Evolutionary conservation across 2,329 filamentous ascomycete genomes (phyloP), one percentile per base, ranked within the genome.

Genomic region (Periconia sp.): DNA sequence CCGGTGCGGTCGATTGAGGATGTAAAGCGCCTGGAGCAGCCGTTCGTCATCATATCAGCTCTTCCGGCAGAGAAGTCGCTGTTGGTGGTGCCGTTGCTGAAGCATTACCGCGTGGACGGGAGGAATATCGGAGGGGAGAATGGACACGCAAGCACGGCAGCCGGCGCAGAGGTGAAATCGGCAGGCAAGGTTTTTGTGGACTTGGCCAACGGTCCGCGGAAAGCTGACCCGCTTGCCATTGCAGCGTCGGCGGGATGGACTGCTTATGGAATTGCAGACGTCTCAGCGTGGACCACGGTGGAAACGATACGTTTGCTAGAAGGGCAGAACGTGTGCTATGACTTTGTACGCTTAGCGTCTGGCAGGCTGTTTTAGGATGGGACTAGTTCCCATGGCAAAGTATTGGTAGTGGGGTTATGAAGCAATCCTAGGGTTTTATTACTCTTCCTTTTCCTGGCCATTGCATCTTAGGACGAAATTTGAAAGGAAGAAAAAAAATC

Each of bases 301-400:
- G 89, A 94, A 75, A 93, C 87, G 46, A 75, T 94, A 51, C 81
- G 90, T 60, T 73, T 92, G 54, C 79, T 95, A 20, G 89, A 93
- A 11, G 91, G 91, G 10, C 90, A 94, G 76, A 94, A 94, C 70
- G 90, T 94, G 52, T 89, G 89, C 6, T 93, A 91, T 74, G 92
- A 90, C 74, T 95, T 95, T 77, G 91, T 94, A 41, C 81, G 90
- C 46, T 78, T 94, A 68, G 89, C 90, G 40, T 82, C 81, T 59
- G 84, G 84, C 20, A 74, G 82, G 18, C 64, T 84, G 58, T 82
- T 79, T 62, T 81, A 37, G 15, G 33, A n/a, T 6, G 10, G 33
- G 11, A n/a, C n/a, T n/a, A n/a, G n/a, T n/a, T n/a, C n/a, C n/a
- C n/a, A n/a, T n/a, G n/a, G n/a, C n/a, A n/a, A n/a, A n/a, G 33